phyloP scores from a whole-genome alignment of 1,284 basidiomycete species.

The Trichosporon coremiiforme region DNA sequence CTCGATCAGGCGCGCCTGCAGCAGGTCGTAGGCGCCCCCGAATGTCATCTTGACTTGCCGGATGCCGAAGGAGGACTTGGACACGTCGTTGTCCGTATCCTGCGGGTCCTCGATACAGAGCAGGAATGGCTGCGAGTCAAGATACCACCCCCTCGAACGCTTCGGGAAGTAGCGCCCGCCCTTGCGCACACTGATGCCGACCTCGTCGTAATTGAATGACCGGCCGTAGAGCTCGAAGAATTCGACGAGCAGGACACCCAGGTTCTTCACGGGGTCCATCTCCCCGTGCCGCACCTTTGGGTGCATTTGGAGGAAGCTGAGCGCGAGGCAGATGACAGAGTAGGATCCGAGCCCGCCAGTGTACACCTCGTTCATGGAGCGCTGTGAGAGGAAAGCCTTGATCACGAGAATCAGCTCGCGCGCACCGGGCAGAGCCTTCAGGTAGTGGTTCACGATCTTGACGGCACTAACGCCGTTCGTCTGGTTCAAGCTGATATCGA shows the following conservation, averaged over 20 bases:
- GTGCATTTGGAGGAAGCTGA: constrained; percentile 95
- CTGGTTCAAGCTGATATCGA: constrained; percentile 90
- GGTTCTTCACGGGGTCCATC: constrained; percentile 81
- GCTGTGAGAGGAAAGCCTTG: constrained; percentile 88
- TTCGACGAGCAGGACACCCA: constrained; percentile 90
- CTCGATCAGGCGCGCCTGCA: constrained; percentile 62
- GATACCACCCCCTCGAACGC: constrained; percentile 73
- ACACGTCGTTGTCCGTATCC: constrained; percentile 90
- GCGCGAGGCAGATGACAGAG: constrained; percentile 86
- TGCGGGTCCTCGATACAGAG: constrained; percentile 95
- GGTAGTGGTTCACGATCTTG: constrained; percentile 77
- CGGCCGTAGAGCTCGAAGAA: constrained; percentile 71
- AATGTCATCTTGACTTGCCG: constrained; percentile 77
- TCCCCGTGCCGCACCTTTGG: constrained; percentile 87
- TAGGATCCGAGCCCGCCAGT: constrained; percentile 94
- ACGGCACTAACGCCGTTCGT: constrained; percentile 79
- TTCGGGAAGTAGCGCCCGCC: constrained; percentile 86
- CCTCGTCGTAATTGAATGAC: constrained; percentile 86
- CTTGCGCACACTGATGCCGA: constrained; percentile 84
- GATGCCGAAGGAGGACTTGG: constrained; percentile 82
- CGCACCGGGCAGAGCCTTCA: constrained; percentile 72
- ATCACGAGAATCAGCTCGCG: constrained; percentile 80
- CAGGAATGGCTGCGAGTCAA: constrained; percentile 63
- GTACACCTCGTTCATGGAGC: constrained; percentile 96
- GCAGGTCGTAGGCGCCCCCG: constrained; percentile 80